Base-by-base conservation (phyloP, 2,329 filamentous ascomycete genomes). In the Nothomitra cinnamomea region DNA sequence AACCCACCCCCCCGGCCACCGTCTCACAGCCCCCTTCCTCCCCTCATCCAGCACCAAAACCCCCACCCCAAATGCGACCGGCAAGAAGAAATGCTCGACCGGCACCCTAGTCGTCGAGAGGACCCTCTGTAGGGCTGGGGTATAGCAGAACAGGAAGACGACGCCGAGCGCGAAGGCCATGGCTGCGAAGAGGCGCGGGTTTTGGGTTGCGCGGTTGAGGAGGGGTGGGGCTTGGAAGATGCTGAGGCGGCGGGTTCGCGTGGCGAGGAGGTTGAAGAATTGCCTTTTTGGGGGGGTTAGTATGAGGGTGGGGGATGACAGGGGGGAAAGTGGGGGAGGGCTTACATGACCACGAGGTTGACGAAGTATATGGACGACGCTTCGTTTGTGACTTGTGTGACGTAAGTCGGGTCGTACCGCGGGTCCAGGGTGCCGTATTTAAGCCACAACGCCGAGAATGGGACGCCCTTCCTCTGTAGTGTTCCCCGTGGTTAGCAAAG, bases 341-440 rank as follows among this genome's bases (percentile, higher is more conserved):
- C 74, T 64, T 70, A 77, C 83, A 89, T 87, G 50, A 89, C 80
- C 1, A 90, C 85, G 21, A 90, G 69, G 56, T 82, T 89, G 59
- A 88, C 77, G 60, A 89, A 89, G 66, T 89, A 89, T 56, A 90
- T 81, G 15, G 80, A 84, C 38, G 77, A 82, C 0, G 82, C 83
- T 56, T 76, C 72, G 57, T 81, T 82, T 22, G 83, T 67, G 57
- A 77, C 72, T 25, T 69, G 64, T 0, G 67, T 68, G 60, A 80
- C 77, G 54, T 73, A 75, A 47, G 77, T 76, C 1, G 72, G 65
- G 52, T 76, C 73, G 10, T 77, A 71, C 62, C 63, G 69, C 54
- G 60, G 17, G 17, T 19, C 76, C 2, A 74, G 60, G 2, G 65
- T 60, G 51, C 80, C 80, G 61, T 84, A 87, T 21, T 74, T 72